Evolutionary conservation across 345 rosid genomes (phyloP).

Genomic region (Ceriops tagal): DNA sequence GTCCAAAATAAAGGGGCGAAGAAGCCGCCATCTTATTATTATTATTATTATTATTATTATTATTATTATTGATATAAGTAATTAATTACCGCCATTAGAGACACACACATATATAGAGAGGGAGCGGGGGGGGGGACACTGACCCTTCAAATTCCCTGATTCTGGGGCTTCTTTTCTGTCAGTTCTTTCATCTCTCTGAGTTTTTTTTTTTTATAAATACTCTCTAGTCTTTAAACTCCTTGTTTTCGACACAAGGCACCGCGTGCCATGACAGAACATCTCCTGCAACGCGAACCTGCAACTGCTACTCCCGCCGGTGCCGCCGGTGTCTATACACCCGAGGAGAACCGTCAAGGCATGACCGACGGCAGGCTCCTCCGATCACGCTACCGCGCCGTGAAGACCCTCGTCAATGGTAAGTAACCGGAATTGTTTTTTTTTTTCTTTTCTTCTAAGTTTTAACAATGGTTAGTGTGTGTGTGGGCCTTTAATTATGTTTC

Average conservation of each 20-base stretch:
- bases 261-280: slow-evolving; percentile 10
- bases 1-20: too few relatives aligned
- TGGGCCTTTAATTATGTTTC: too few relatives aligned
- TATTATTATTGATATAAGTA: too few relatives aligned
- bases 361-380: slow-evolving; percentile 23
- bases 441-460: too few relatives aligned
- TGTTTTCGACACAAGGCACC: too few relatives aligned
- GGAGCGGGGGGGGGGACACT: background rate
- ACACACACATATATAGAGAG: background rate
- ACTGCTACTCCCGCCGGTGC: background rate
- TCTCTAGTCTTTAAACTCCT: too few relatives aligned
- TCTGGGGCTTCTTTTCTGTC: background rate
- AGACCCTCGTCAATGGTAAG: slow-evolving; percentile 32
- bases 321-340: background rate
- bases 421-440: too few relatives aligned
- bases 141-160: background rate
- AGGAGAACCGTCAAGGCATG: background rate
- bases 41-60: too few relatives aligned
- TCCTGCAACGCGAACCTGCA: slow-evolving; percentile 1
- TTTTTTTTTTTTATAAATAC: background rate
- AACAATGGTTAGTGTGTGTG: too few relatives aligned
- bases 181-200: background rate
- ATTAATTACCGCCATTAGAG: too few relatives aligned
- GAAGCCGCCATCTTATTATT: too few relatives aligned
- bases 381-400: slow-evolving; percentile 34